Percentiles rank a stretch among this genome's conserved stretches.
These are phyloP conservation scores for Bacidia rubella DNA, from an alignment of 495 filamentous ascomycete genomes.

Conservation along the genomic window DNA sequence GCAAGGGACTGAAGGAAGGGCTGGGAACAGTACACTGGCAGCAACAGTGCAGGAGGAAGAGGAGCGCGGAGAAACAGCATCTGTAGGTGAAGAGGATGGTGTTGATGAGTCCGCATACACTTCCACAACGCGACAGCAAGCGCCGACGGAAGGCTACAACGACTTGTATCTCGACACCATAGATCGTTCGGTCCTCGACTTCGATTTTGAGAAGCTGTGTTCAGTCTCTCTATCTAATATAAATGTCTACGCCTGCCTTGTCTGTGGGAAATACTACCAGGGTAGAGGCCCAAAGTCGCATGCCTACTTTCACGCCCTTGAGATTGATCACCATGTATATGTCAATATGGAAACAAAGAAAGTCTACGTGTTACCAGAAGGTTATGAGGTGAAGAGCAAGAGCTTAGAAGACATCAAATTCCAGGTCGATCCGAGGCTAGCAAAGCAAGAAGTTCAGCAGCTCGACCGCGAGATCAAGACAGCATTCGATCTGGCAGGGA, in stretches of 20 bases:
- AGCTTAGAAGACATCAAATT: conserved; percentile 98
- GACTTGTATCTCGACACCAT: conserved; percentile 98
- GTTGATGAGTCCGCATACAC: conserved; percentile 29
- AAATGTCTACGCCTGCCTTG: conserved; percentile 95
- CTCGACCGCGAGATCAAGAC: conserved; percentile 65
- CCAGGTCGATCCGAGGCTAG: conserved; percentile 83
- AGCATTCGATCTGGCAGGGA: conserved; percentile 65
- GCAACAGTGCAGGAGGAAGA: conserved; percentile 30
- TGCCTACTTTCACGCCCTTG: conserved; percentile 95
- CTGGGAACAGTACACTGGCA: conserved; percentile 27
- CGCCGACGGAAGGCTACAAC: conserved; percentile 76
- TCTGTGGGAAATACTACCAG: conserved; percentile 96
- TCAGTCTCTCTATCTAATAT: conserved; percentile 92
- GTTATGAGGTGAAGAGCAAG: conserved; percentile 92
- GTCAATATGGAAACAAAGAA: conserved; percentile 94
- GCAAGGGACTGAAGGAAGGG: conserved; percentile 25
- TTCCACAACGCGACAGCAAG: conserved; percentile 47
- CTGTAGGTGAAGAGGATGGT: conserved; percentile 19
- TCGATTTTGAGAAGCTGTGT: conserved; percentile 97
- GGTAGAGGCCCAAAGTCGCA: conserved; percentile 86
- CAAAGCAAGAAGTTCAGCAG: conserved; percentile 60
- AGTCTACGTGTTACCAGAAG: conserved; percentile 91
- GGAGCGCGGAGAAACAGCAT: conserved; percentile 28
- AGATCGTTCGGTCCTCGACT: conserved; percentile 73
- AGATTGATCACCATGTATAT: conserved; percentile 89